These are phyloP conservation scores for Arctostaphylos glauca DNA, from an alignment of 148 eudicot genomes.

Conservation along the genomic window DNA sequence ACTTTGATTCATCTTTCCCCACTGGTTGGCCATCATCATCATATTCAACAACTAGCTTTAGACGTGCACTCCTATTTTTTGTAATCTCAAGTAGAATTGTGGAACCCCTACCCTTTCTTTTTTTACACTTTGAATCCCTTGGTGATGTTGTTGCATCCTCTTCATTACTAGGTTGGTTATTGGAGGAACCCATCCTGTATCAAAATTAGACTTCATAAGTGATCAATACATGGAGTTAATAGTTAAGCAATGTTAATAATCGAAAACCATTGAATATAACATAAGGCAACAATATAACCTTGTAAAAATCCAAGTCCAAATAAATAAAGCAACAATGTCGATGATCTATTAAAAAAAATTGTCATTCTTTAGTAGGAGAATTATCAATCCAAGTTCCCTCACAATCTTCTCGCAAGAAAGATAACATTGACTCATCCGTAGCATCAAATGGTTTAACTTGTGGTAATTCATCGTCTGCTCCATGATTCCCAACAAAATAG, in stretches of 20 bases:
- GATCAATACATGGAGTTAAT: not conserved
- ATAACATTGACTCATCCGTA: not conserved
- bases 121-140: not conserved
- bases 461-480: not conserved
- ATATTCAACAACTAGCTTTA: not conserved
- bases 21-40: not conserved
- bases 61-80: not conserved
- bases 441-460: not conserved
- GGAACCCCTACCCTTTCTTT: not conserved
- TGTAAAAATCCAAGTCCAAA: not conserved
- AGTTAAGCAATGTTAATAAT: not conserved
- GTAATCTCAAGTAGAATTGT: not conserved
- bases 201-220: not conserved
- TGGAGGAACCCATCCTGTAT: not conserved
- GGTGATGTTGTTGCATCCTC: not conserved
- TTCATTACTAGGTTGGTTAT: not conserved
- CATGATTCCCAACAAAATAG: not conserved
- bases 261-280: too few relatives aligned
- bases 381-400: constrained; percentile 2
- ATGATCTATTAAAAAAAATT: not conserved
- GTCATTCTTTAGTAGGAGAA: not conserved
- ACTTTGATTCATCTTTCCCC: not conserved
- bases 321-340: not conserved
- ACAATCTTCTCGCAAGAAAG: not conserved
- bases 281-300: not conserved